Conservation (phyloP, 768 basidiomycete genomes). For the Dentipellis sp. region DNA sequence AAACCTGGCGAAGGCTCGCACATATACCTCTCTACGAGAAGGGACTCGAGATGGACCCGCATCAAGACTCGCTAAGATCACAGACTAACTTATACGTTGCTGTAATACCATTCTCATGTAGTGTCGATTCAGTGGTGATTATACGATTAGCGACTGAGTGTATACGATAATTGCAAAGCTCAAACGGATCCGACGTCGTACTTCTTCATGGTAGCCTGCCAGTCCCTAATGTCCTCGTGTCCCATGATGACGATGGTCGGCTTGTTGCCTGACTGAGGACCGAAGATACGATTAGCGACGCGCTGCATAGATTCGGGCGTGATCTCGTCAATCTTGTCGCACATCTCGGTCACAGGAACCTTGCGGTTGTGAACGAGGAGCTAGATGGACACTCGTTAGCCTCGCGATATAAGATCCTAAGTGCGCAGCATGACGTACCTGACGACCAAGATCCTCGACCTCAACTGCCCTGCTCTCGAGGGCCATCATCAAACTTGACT, state of each 20-base stretch:
- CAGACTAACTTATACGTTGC: background rate
- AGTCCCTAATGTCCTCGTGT: constrained; percentile 65
- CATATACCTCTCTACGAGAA: constrained; percentile 60
- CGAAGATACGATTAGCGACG: constrained; percentile 71
- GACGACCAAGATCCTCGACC: constrained; percentile 87
- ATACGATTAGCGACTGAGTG: background rate
- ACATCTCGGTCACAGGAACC: constrained; percentile 87
- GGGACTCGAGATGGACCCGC: constrained; percentile 55
- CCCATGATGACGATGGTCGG: constrained; percentile 84
- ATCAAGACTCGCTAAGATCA: background rate
- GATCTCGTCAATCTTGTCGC: constrained; percentile 72
- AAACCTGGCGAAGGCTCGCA: constrained; percentile 41
- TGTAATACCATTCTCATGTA: background rate
- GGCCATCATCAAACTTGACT: constrained; percentile 89
- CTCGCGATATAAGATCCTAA: background rate
- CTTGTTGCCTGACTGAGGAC: constrained; percentile 47
- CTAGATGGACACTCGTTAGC: constrained; percentile 25
- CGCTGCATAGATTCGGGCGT: constrained; percentile 59
- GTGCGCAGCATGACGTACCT: constrained; percentile 34
- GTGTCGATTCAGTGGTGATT: background rate
- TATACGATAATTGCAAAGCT: background rate
- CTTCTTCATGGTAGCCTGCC: constrained; percentile 50
- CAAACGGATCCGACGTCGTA: constrained; percentile 46
- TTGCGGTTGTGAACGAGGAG: constrained; percentile 82
- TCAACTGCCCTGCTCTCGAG: constrained; percentile 79